phyloP scores from a whole-genome alignment of 1,284 basidiomycete genomes.

The Ceratobasidium sp. region DNA sequence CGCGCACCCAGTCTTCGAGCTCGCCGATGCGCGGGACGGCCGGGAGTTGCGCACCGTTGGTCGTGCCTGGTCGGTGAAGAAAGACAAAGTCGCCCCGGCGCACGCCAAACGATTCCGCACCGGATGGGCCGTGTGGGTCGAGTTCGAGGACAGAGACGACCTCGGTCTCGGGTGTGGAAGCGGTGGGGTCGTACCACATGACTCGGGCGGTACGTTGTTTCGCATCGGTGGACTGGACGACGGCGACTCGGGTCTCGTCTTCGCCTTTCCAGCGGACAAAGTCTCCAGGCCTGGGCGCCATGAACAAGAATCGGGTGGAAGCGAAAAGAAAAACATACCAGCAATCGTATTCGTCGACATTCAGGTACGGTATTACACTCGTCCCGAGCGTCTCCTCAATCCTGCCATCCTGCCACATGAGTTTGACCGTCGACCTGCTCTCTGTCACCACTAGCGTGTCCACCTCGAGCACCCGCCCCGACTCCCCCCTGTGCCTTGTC shows the following conservation, averaged over 20 bases:
- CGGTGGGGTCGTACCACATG: conserved; percentile 44
- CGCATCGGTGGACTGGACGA: conserved; percentile 65
- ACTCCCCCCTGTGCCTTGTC: conserved; percentile 27
- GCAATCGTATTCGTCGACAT: conserved; percentile 84
- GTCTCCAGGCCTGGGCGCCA: conserved; percentile 78
- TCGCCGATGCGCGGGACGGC: conserved; percentile 79
- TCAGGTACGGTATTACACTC: conserved; percentile 79
- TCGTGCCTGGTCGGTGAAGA: conserved; percentile 67
- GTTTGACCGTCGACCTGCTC: conserved; percentile 70
- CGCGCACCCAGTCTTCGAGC: conserved; percentile 75
- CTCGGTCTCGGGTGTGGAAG: conserved; percentile 9
- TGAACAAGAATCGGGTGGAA: neutral
- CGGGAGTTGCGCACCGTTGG: conserved; percentile 70
- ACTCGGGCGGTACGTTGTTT: conserved; percentile 50
- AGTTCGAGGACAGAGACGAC: conserved; percentile 85
- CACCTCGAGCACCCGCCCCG: conserved; percentile 54
- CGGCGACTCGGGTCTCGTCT: conserved; percentile 67
- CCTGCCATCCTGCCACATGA: conserved; percentile 89
- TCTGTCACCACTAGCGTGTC: conserved; percentile 70
- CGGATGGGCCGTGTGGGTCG: conserved; percentile 72
- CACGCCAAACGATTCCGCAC: conserved; percentile 74
- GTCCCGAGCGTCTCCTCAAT: conserved; percentile 65
- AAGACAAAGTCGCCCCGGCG: conserved; percentile 85
- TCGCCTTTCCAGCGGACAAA: conserved; percentile 86
- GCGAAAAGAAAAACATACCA: conserved; percentile 61